Evolutionary conservation across 805 yeast species (phyloP).

Genomic region (Ogataea dorogensis): DNA sequence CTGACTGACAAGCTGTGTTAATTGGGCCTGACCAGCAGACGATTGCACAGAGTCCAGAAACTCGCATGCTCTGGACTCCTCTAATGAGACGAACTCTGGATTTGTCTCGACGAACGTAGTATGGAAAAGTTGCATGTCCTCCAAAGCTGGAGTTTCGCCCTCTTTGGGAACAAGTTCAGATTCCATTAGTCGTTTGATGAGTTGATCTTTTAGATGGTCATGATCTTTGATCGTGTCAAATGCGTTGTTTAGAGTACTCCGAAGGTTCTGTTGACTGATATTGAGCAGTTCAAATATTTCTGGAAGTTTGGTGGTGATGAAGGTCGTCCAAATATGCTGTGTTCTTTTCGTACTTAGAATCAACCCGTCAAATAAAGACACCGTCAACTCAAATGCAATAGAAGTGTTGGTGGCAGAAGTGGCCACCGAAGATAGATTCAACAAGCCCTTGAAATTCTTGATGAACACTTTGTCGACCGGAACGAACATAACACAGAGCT

Average conservation of each 20-base stretch:
- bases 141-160: constrained; percentile 9
- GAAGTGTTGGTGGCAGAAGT: constrained; percentile 32
- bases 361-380: constrained; percentile 29
- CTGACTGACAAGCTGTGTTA: constrained; percentile 37
- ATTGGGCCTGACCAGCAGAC: constrained; percentile 42
- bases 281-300: constrained; percentile 26
- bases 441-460: constrained; percentile 27
- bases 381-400: constrained; percentile 29
- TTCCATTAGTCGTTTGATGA: constrained; percentile 22
- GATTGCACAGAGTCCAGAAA: constrained; percentile 48
- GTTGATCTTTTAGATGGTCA: constrained; percentile 16
- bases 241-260: constrained; percentile 21
- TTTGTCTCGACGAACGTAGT: constrained; percentile 36
- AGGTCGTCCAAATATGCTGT: constrained; percentile 28
- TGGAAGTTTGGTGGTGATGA: constrained; percentile 30
- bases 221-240: constrained; percentile 19
- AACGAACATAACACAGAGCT: constrained; percentile 26
- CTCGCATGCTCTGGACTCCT: constrained; percentile 53
- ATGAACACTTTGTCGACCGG: constrained; percentile 27
- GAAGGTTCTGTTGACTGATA: constrained; percentile 31
- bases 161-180: constrained; percentile 23
- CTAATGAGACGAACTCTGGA: constrained; percentile 47
- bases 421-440: constrained; percentile 30
- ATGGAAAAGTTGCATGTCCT: constrained; percentile 14
- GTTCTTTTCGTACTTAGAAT: constrained; percentile 21